phyloP scores from a whole-genome alignment of 2,329 filamentous ascomycete species.

The Aspergillus sojae region DNA sequence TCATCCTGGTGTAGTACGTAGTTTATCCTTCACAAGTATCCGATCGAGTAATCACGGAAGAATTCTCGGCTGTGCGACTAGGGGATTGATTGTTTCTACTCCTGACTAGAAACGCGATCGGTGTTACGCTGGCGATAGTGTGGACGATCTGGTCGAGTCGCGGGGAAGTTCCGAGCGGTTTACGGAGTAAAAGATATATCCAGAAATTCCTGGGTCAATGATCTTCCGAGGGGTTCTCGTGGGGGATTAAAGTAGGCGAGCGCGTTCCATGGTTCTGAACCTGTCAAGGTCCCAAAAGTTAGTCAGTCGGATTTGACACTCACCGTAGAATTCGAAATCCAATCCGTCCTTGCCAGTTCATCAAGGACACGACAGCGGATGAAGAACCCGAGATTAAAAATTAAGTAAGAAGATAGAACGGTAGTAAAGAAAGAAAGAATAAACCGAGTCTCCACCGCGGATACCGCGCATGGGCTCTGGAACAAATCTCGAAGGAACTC shows the following conservation, averaged over 20 bases:
- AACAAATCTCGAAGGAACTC: slow-evolving; percentile 2
- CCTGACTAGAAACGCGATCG: neutral
- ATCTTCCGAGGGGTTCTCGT: slow-evolving; percentile 1
- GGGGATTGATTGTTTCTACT: neutral
- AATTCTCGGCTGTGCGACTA: neutral
- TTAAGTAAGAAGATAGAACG: neutral
- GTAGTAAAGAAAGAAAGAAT: slow-evolving; percentile 13
- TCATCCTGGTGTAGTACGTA: neutral
- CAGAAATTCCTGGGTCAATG: slow-evolving; percentile 11
- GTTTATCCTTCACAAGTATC: neutral
- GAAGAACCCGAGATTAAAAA: neutral
- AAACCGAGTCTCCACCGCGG: slow-evolving; percentile 21
- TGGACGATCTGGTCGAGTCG: slow-evolving; percentile 3
- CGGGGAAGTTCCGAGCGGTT: slow-evolving; percentile 6
- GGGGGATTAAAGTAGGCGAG: neutral
- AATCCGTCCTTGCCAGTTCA: neutral
- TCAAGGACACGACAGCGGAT: neutral
- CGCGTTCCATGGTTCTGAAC: slow-evolving; percentile 7
- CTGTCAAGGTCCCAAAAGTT: neutral
- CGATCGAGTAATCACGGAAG: neutral
- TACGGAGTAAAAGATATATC: slow-evolving; percentile 3
- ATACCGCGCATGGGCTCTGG: slow-evolving; percentile 16
- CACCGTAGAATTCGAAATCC: neutral
- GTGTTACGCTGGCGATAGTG: neutral
- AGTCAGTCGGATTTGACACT: neutral